Conservation (phyloP, 2,329 filamentous ascomycete genomes). For the Ophiostoma angusticollis region DNA sequence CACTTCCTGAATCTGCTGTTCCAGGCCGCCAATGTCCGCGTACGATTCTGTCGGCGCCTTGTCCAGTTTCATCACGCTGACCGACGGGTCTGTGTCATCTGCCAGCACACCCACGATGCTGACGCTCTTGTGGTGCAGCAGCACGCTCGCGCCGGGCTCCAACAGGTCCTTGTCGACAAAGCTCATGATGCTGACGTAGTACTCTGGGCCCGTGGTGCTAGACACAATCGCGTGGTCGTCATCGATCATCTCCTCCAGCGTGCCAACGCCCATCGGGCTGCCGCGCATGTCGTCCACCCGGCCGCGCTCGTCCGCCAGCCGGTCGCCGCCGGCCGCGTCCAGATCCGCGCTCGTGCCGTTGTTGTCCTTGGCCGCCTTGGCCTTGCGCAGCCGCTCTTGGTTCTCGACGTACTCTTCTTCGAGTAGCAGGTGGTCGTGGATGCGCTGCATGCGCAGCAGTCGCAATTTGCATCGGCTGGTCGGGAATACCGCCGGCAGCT, state of each 20-base stretch:
- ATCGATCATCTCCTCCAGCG: constrained; percentile 95
- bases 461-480: constrained; percentile 96
- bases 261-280: constrained; percentile 96
- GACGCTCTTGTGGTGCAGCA: constrained; percentile 94
- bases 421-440: constrained; percentile 91
- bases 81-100: constrained; percentile 87
- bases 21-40: constrained; percentile 93
- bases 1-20: constrained; percentile 93
- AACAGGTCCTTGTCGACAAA: constrained; percentile 98
- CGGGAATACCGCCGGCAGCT: constrained; percentile 86
- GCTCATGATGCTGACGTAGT: constrained; percentile 99
- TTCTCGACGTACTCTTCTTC: constrained; percentile 99
- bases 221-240: constrained; percentile 98
- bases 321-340: constrained; percentile 55
- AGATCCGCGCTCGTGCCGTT: constrained; percentile 52
- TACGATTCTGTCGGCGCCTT: constrained; percentile 98
- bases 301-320: constrained; percentile 87
- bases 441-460: constrained; percentile 93
- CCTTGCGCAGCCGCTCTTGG: constrained; percentile 88
- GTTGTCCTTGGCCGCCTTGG: constrained; percentile 67
- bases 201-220: constrained; percentile 92
- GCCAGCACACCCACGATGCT: constrained; percentile 96
- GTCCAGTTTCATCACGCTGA: constrained; percentile 98
- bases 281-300: constrained; percentile 97
- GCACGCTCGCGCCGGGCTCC: constrained; percentile 87